These are phyloP conservation scores for Nannochloropsis granulata DNA, from an alignment of 108 stramenopile genomes.

Conservation along the genomic window DNA sequence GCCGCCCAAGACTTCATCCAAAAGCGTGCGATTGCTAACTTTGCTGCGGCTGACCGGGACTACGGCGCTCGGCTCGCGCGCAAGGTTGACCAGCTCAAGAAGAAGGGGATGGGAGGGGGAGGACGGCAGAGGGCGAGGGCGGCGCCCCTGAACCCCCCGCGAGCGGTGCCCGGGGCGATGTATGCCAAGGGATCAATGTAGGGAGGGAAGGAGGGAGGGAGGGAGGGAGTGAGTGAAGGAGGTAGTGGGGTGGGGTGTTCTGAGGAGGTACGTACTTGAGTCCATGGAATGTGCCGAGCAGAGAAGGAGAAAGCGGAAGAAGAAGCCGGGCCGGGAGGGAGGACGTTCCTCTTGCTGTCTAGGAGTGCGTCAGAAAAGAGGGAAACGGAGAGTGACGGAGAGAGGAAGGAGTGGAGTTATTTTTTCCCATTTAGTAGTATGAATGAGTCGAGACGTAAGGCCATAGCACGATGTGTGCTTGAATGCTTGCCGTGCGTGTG, in stretches of 20 bases:
- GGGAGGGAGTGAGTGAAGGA: background rate
- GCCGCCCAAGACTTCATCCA: constrained; percentile 45
- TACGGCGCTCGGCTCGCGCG: constrained; percentile 24
- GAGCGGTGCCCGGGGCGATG: background rate
- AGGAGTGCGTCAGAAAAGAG: too few relatives aligned
- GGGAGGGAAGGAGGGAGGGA: background rate
- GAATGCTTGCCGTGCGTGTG: too few relatives aligned
- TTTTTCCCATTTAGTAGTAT: too few relatives aligned
- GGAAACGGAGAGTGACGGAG: too few relatives aligned
- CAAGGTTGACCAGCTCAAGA: constrained; percentile 16
- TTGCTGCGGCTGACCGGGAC: constrained; percentile 42
- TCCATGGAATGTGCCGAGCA: too few relatives aligned
- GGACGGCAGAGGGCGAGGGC: background rate
- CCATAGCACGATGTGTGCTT: too few relatives aligned
- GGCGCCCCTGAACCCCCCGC: constrained; percentile 1
- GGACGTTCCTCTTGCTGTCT: too few relatives aligned
- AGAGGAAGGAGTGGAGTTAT: too few relatives aligned
- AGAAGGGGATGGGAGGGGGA: background rate
- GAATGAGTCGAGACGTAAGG: too few relatives aligned
- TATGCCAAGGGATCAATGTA: background rate
- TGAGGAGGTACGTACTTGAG: too few relatives aligned
- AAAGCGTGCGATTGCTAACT: constrained; percentile 44
- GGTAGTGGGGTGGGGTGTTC: background rate
- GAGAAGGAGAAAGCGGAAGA: too few relatives aligned
- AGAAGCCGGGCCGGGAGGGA: too few relatives aligned